A percentile compares a stretch with the other conserved stretches of the same genome.
Evolutionary conservation across 495 filamentous ascomycete genomes (phyloP).

Genomic region (Astrothelium subdiscretum): DNA sequence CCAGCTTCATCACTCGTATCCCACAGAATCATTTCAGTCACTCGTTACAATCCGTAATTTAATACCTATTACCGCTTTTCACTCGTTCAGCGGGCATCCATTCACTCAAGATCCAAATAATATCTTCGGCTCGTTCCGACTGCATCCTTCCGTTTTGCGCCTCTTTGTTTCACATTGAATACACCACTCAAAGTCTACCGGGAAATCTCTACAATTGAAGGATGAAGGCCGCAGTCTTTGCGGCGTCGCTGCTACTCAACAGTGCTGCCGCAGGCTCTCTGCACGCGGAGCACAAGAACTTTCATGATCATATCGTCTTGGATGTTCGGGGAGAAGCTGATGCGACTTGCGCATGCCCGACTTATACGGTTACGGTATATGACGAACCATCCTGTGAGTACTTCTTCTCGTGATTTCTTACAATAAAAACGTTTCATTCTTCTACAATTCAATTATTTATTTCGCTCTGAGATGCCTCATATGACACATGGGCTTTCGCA

Average conservation of each 20-base stretch:
- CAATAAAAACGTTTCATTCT: not conserved
- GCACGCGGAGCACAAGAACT: conserved; percentile 47
- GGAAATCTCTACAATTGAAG: conserved; percentile 13
- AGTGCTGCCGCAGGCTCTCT: conserved; percentile 49
- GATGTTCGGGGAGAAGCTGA: conserved; percentile 30
- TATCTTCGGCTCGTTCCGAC: conserved; percentile 20
- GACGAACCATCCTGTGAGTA: conserved; percentile 2
- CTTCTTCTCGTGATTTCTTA: not conserved
- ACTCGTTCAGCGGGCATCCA: conserved; percentile 94
- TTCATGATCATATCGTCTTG: conserved; percentile 40
- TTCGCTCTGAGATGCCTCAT: too few relatives aligned
- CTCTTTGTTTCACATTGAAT: not conserved
- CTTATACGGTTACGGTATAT: conserved; percentile 46
- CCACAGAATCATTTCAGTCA: conserved; percentile 10
- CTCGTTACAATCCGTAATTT: conserved; percentile 14
- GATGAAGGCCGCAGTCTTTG: conserved; percentile 59
- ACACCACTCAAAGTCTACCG: not conserved
- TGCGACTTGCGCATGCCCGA: conserved; percentile 55
- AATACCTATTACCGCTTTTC: conserved; percentile 69
- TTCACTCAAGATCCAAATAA: conserved; percentile 35
- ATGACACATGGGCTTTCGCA: not conserved
- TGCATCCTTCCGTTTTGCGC: not conserved
- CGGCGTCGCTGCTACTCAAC: conserved; percentile 42
- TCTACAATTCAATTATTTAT: too few relatives aligned
- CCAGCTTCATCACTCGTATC: not conserved